Base-by-base conservation (phyloP, 2,329 filamentous ascomycete genomes). In the Ophiostoma piceae region DNA sequence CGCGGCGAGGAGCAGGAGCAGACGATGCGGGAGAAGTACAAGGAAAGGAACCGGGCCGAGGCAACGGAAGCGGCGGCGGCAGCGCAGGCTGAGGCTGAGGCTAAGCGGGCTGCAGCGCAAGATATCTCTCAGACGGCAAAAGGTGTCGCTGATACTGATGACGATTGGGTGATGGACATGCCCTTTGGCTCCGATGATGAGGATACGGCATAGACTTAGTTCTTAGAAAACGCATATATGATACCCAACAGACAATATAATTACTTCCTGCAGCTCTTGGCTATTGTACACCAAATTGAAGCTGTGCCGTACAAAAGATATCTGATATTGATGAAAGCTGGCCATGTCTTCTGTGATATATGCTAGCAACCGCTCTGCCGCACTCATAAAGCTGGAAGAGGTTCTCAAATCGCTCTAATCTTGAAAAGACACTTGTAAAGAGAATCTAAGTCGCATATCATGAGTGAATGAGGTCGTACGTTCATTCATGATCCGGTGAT, bases 1-100 rank as follows among this genome's bases (percentile, higher is more conserved):
- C 77, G 79, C 66, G 84, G 83, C 0, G 74, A 75, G 0, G 80
- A 81, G 70, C 67, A 68, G 0, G 76, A 77, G 65, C 71, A 64
- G 29, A 71, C 71, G 41, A 71, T 73, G 39, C 71, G 72, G 29
- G 71, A 70, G 51, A 19, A 51, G 51, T 70, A 72, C 66, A 69
- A 66, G 6, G 67, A 60, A 37, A 51, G 68, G 16, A 73, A 74
- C 68, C 70, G 62, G 66, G 41, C 70, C n/a, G 32, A 29, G 26
- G 29, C 26, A 11, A 43, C 32, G 3, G 29, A 57, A 60, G 67
- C 67, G n/a, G 69, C 57, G 32, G 66, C 57, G 4, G 41, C 14
- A 7, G 41, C n/a, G 0, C 57, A 41, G n/a, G 57, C 26, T 14
- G 54, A 29, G 19, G 54, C 37, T 14, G n/a, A 37, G 22, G 35